A percentile compares a stretch with the other conserved stretches of the same genome.
phyloP scores from a whole-genome alignment of 768 basidiomycete species.

The Lentinula sp. region DNA sequence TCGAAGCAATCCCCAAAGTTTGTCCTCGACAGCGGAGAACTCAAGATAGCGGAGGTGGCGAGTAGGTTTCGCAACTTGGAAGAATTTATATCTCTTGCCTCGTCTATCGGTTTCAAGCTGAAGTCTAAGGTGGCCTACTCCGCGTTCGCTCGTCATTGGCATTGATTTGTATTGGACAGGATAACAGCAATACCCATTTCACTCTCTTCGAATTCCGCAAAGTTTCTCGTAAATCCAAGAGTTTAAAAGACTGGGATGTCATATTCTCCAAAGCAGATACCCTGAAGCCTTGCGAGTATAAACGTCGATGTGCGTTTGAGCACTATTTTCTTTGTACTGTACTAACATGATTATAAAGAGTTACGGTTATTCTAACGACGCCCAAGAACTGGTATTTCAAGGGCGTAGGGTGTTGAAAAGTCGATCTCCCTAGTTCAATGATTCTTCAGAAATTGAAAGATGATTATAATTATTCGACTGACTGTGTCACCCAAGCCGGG shows the following conservation, averaged over 20 bases:
- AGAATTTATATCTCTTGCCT: conserved; percentile 59
- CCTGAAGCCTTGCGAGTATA: conserved; percentile 91
- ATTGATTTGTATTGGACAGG: conserved; percentile 35
- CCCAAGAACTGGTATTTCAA: conserved; percentile 10
- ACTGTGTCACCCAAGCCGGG: conserved; percentile 92
- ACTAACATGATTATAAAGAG: background rate
- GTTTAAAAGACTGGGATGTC: conserved; percentile 54
- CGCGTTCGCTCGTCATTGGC: background rate
- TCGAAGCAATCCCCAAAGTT: background rate
- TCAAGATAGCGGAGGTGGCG: conserved; percentile 86
- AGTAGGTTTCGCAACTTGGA: conserved; percentile 71
- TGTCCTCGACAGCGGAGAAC: conserved; percentile 51
- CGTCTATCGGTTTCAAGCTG: conserved; percentile 68
- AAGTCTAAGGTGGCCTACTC: conserved; percentile 49
- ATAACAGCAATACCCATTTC: conserved; percentile 80
- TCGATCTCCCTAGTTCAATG: conserved; percentile 63
- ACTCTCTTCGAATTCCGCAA: conserved; percentile 79
- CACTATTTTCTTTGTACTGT: background rate
- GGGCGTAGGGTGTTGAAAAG: conserved; percentile 67
- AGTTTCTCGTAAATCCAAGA: conserved; percentile 35
- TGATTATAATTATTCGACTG: conserved; percentile 20
- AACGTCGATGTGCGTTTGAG: conserved; percentile 49
- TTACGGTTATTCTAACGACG: background rate
- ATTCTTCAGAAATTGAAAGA: background rate
- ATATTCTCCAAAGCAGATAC: conserved; percentile 46